These are phyloP conservation scores for Mycena maculata DNA, from an alignment of 768 basidiomycete genomes.

Conservation along the genomic window DNA sequence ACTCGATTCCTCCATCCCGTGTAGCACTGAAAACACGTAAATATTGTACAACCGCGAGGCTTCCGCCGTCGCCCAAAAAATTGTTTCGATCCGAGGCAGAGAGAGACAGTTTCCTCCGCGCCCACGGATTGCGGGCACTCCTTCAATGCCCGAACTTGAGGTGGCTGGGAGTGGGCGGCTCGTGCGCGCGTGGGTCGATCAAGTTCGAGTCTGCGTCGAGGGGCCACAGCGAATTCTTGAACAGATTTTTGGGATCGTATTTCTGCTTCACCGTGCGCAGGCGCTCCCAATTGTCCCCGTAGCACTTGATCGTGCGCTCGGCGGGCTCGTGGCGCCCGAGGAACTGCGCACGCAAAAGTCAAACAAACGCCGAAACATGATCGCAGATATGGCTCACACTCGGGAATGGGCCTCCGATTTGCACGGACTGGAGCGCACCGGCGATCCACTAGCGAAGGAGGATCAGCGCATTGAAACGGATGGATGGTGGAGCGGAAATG, in stretches of 20 bases:
- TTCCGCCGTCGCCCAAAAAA: too few species aligned
- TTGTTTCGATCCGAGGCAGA: too few species aligned
- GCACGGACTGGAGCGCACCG: slow-evolving; percentile 75
- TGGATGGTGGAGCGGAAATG: background rate
- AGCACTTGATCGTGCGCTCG: slow-evolving; percentile 71
- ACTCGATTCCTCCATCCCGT: slow-evolving; percentile 1
- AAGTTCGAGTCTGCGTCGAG: slow-evolving; percentile 65
- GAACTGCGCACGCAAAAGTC: slow-evolving; percentile 61
- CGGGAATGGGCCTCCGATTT: slow-evolving; percentile 85
- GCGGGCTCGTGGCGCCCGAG: slow-evolving; percentile 77
- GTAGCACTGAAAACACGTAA: slow-evolving; percentile 5
- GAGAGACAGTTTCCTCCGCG: too few species aligned
- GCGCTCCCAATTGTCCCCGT: slow-evolving; percentile 80
- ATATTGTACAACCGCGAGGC: slow-evolving; percentile 9
- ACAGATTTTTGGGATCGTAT: slow-evolving; percentile 83
- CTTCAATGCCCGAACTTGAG: slow-evolving; percentile 41
- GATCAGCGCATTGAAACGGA: slow-evolving; percentile 27
- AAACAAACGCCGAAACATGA: slow-evolving; percentile 29
- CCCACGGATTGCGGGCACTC: too few species aligned
- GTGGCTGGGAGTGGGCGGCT: slow-evolving; percentile 64
- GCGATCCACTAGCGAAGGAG: slow-evolving; percentile 74
- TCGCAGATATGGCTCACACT: slow-evolving; percentile 65
- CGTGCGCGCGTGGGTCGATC: slow-evolving; percentile 70
- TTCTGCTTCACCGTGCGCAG: slow-evolving; percentile 76
- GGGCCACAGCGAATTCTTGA: slow-evolving; percentile 87